Evolutionary conservation across 371 early-diverging fungal genomes (phyloP), one percentile per base, ranked within the genome.

Genomic region (Mortierella sp.): DNA sequence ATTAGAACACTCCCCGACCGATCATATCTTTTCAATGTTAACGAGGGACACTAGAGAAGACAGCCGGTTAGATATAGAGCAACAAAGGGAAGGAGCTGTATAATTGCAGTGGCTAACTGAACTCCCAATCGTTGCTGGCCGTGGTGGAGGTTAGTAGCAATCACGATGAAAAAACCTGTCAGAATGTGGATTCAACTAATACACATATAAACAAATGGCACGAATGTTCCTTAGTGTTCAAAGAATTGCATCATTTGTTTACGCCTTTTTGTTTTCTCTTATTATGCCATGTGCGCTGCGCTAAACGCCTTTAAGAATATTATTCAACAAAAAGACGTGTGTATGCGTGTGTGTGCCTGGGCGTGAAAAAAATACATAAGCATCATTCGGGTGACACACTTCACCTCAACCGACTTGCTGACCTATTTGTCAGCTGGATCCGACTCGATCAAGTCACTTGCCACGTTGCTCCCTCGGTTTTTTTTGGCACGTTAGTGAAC

Each of bases 271-370:
- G n/a, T n/a, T n/a, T n/a, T n/a, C 60, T 60, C 31, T 6, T 28
- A 10, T 38, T 65, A 38, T 21, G 68, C 68, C 68, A 65, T 65
- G 68, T 65, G 68, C 68, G 68, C 42, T 65, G 68, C 68, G 68
- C 68, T 65, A 65, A 65, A 65, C 19, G 38, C 68, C 68, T 38
- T 65, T 65, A 65, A 65, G 68, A 65, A 65, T 65, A n/a, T n/a
- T n/a, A n/a, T n/a, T n/a, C n/a, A 65, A 21, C 14, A 55, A 55
- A n/a, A 55, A 63, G 31, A 28, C 48, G 48, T 48, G 48, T 14
- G 31, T 14, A 26, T 16, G 16, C 60, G 28, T n/a, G 0, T 9
- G 57, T 38, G 42, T 5, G 42, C 42, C 42, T 38, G 42, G 42
- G 42, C 42, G 26, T 4, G 26, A 57, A 26, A 28, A 6, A 14